Evolutionary conservation across 306 rosid species (phyloP).

Genomic region (Acacia melanoxylon): DNA sequence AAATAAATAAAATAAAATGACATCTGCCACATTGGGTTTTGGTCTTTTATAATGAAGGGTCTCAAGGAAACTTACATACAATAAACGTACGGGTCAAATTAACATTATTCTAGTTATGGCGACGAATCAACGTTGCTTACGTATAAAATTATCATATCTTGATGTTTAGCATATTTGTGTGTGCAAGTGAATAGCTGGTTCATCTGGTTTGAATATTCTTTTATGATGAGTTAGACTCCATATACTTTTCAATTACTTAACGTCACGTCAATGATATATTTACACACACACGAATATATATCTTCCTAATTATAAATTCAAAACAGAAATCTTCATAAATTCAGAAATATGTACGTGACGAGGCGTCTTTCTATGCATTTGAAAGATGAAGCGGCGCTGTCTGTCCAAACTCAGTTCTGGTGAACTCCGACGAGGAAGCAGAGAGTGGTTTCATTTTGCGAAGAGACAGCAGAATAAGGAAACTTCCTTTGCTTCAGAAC

Average conservation of each 20-base stretch:
- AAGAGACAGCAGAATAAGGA: conserved; percentile 3
- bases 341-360: conserved; percentile 34
- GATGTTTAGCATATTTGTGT: too few species aligned
- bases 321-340: background rate
- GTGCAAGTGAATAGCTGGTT: too few species aligned
- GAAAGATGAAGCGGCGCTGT: conserved; percentile 23
- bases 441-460: conserved; percentile 28
- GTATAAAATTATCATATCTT: too few species aligned
- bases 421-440: conserved; percentile 34
- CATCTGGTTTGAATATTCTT: too few species aligned
- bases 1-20: too few species aligned
- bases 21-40: too few species aligned
- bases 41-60: too few species aligned
- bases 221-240: background rate
- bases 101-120: too few species aligned
- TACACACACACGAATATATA: too few species aligned
- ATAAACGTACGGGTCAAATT: too few species aligned
- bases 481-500: conserved; percentile 45
- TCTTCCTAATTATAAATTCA: background rate
- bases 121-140: too few species aligned
- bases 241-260: background rate
- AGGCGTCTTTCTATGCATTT: conserved; percentile 30
- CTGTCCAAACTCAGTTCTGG: conserved; percentile 38
- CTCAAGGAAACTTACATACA: too few species aligned
- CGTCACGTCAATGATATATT: background rate